These are phyloP conservation scores for Ananas comosus DNA, from an alignment of 176 grass and related monocot species.

Conservation along the genomic window DNA sequence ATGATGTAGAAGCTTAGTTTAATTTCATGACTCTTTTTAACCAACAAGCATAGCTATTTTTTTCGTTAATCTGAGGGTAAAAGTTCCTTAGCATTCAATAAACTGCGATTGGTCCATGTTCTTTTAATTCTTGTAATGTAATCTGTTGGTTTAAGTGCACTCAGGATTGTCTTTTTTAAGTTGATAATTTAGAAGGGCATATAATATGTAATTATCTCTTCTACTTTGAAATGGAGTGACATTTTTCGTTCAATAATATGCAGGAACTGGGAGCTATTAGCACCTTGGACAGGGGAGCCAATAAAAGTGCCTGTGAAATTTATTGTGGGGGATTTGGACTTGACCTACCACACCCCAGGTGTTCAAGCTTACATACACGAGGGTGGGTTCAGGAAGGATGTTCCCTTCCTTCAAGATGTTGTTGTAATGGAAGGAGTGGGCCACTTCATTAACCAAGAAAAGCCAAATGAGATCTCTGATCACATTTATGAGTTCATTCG, in stretches of 20 bases:
- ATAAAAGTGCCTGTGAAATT: constrained; percentile 61
- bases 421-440: constrained; percentile 57
- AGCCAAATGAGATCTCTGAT: constrained; percentile 53
- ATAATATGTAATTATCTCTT: background rate
- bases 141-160: too few relatives aligned
- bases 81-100: too few relatives aligned
- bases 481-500: constrained; percentile 65
- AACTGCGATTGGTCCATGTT: too few relatives aligned
- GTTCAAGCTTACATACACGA: constrained; percentile 56
- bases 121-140: too few relatives aligned
- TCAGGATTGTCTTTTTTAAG: too few relatives aligned
- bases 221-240: background rate
- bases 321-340: constrained; percentile 62
- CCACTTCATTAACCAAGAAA: constrained; percentile 79
- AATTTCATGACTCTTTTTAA: too few relatives aligned
- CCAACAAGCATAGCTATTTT: too few relatives aligned
- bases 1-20: background rate
- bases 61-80: too few relatives aligned
- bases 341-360: constrained; percentile 43
- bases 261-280: constrained; percentile 72
- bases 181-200: too few relatives aligned
- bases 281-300: constrained; percentile 49
- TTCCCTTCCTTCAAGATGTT: constrained; percentile 66
- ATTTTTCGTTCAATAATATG: constrained; percentile 10
- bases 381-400: constrained; percentile 43